These are phyloP conservation scores for Tricholoma hemisulphureum DNA, from an alignment of 768 basidiomycete genomes.

Conservation along the genomic window DNA sequence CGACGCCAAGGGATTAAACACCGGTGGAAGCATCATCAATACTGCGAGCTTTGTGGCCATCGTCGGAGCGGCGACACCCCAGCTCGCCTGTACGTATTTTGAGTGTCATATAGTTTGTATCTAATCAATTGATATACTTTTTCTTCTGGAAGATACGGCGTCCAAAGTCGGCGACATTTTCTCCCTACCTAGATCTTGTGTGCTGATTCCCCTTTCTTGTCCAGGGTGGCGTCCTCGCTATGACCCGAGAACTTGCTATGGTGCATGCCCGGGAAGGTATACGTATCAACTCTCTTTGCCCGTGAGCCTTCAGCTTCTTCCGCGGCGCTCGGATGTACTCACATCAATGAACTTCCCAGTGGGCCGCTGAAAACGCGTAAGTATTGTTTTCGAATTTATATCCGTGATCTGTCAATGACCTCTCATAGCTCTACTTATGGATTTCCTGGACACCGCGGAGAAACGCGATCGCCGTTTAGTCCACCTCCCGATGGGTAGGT, in stretches of 20 bases:
- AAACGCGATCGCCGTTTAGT: slow-evolving; percentile 89
- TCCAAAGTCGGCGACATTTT: slow-evolving; percentile 62
- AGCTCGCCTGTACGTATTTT: slow-evolving; percentile 81
- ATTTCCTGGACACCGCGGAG: slow-evolving; percentile 95
- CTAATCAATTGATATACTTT: slow-evolving; percentile 13
- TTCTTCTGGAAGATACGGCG: slow-evolving; percentile 68
- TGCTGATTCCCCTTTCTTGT: slow-evolving; percentile 7
- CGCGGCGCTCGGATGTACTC: slow-evolving; percentile 4
- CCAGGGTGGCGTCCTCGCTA: slow-evolving; percentile 94
- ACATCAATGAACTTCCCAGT: slow-evolving; percentile 38
- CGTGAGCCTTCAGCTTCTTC: slow-evolving; percentile 50
- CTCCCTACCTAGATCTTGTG: neutral
- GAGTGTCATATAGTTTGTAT: neutral
- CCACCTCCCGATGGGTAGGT: slow-evolving; percentile 94
- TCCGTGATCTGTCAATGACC: slow-evolving; percentile 11
- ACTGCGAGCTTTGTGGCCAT: slow-evolving; percentile 96
- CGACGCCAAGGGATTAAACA: slow-evolving; percentile 70
- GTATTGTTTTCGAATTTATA: slow-evolving; percentile 21
- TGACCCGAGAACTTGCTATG: slow-evolving; percentile 97
- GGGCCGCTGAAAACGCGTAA: slow-evolving; percentile 94
- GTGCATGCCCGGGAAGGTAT: slow-evolving; percentile 98
- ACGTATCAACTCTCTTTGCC: slow-evolving; percentile 93
- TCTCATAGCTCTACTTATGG: slow-evolving; percentile 87
- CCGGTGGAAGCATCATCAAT: slow-evolving; percentile 94
- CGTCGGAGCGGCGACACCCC: slow-evolving; percentile 95